phyloP scores from a whole-genome alignment of 2,329 filamentous ascomycete genomes.

The Pleochaeta shiraiana region DNA sequence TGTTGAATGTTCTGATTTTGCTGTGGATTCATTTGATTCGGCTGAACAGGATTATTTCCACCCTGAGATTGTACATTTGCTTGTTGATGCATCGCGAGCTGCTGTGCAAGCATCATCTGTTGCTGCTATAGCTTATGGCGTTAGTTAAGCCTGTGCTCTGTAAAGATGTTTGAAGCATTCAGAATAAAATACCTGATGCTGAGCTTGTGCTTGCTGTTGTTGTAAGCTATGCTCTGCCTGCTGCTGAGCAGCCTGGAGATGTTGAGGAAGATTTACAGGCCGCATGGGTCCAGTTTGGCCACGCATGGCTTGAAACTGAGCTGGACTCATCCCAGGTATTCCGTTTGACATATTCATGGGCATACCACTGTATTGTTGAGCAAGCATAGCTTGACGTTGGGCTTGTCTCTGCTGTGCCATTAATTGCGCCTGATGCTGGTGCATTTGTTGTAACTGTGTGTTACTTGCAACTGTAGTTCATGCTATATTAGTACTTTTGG shows the following conservation, averaged over 20 bases:
- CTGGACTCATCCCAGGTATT: slow-evolving; percentile 28
- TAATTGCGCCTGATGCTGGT: slow-evolving; percentile 35
- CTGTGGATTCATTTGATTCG: not conserved
- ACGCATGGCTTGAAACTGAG: slow-evolving; percentile 30
- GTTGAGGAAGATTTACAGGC: slow-evolving; percentile 25
- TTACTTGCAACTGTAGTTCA: slow-evolving; percentile 17
- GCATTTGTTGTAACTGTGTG: slow-evolving; percentile 21
- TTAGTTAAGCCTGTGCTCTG: slow-evolving; percentile 6
- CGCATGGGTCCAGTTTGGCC: slow-evolving; percentile 18
- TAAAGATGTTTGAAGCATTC: not conserved
- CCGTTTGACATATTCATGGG: slow-evolving; percentile 30
- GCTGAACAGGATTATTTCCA: slow-evolving; percentile 2
- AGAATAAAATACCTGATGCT: slow-evolving; percentile 9
- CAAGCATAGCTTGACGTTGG: slow-evolving; percentile 29
- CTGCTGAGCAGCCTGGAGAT: slow-evolving; percentile 23
- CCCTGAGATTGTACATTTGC: slow-evolving; percentile 22
- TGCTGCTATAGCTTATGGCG: slow-evolving; percentile 11
- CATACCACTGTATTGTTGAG: slow-evolving; percentile 32
- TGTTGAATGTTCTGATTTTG: slow-evolving; percentile 10
- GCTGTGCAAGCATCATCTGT: slow-evolving; percentile 25
- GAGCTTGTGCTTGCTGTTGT: slow-evolving; percentile 22
- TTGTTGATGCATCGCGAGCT: slow-evolving; percentile 19
- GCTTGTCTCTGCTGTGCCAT: slow-evolving; percentile 26
- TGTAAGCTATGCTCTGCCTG: slow-evolving; percentile 20
- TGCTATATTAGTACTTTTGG: not conserved